A percentile compares a stretch with the other conserved stretches of the same genome.
Conservation (phyloP, 306 rosid species). For the Lupinus albus region DNA sequence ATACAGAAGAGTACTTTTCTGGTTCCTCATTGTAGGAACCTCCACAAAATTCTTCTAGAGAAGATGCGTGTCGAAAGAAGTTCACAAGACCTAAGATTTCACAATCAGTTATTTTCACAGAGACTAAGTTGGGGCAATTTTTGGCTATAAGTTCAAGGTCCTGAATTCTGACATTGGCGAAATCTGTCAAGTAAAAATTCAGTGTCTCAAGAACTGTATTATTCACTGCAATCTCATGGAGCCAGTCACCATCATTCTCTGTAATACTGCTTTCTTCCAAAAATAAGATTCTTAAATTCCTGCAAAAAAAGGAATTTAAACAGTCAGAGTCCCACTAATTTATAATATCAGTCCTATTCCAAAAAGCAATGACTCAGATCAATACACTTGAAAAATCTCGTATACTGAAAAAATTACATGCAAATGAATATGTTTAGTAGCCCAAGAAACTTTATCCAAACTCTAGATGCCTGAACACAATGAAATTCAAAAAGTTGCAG, state of each 20-base stretch:
- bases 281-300: conserved; percentile 75
- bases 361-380: conserved; percentile 17
- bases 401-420: not conserved
- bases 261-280: conserved; percentile 75
- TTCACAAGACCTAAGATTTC: conserved; percentile 68
- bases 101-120: conserved; percentile 78
- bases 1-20: conserved; percentile 53
- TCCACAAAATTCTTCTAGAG: conserved; percentile 88
- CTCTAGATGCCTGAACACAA: not conserved
- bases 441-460: conserved; percentile 4
- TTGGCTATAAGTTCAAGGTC: conserved; percentile 90
- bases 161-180: conserved; percentile 50
- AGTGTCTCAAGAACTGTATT: conserved; percentile 83
- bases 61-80: conserved; percentile 68
- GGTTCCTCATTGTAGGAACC: conserved; percentile 68
- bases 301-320: conserved; percentile 40
- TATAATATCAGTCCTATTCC: conserved; percentile 24
- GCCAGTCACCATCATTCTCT: conserved; percentile 83
- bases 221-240: conserved; percentile 79
- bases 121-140: conserved; percentile 69
- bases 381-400: not conserved
- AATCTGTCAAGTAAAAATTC: conserved; percentile 85
- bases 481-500: not conserved
- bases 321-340: conserved; percentile 8
- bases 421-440: not conserved